Conservation (phyloP, 139 green algal genomes). For the Gonium pectorale region DNA sequence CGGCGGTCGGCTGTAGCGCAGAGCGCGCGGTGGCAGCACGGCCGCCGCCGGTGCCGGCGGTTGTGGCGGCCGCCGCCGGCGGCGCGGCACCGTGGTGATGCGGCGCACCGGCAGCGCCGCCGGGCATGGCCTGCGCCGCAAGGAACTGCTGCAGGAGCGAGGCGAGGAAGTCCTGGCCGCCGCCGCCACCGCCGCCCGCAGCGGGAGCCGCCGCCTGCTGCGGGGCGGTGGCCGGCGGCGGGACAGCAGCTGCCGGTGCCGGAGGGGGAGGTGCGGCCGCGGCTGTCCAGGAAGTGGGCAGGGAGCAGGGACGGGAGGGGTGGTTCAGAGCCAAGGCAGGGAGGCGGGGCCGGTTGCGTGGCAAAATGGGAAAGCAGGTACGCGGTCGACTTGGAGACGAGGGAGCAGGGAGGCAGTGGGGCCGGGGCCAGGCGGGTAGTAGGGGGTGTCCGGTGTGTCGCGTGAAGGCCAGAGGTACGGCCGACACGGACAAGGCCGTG, state of each 20-base stretch:
- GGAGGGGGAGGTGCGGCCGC: neutral
- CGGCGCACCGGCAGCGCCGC: neutral
- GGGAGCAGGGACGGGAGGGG: no score
- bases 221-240: neutral
- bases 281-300: no score
- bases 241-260: neutral
- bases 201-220: neutral
- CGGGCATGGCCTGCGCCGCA: neutral
- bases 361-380: no score
- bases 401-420: no score
- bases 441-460: no score
- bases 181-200: neutral
- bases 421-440: no score
- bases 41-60: neutral
- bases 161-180: neutral
- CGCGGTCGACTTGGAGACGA: no score
- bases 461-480: no score
- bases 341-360: no score
- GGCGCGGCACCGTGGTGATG: neutral
- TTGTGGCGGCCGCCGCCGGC: neutral
- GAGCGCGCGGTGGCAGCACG: conserved; percentile 1
- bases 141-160: conserved; percentile 30
- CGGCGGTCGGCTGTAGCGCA: neutral
- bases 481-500: no score
- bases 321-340: no score